Evolutionary conservation across 2,329 filamentous ascomycete genomes (phyloP), one percentile per base, ranked within the genome.

Genomic region (Ascocoryne sarcoides): DNA sequence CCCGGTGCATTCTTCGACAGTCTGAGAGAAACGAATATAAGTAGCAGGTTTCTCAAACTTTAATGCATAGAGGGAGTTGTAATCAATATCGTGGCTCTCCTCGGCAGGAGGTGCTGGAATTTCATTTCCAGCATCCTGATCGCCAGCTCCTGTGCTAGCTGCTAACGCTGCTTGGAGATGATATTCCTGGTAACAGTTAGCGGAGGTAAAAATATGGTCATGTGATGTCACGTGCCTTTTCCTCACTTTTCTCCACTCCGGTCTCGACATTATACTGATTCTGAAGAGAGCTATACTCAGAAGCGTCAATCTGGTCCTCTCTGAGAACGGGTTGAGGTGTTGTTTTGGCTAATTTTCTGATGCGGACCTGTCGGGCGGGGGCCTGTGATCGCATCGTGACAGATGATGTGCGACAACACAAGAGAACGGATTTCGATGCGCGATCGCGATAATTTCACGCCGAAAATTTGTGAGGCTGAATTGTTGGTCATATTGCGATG

Each of bases 1-100:
- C 56, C 85, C 84, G 58, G 87, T 82, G 56, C 84, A 94, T 65
- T 98, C 92, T 66, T 98, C 92, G 46, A 98, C 90, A 2, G 92
- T 98, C 52, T 94, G 90, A 49, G 92, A 96, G 67, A 94, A 96
- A 50, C 90, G 87, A 61, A 98, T 95, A 65, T 96, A 96, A 46
- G 89, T 92, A 46, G 82, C 79, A 38, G 92, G 88, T 62, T 93
- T 83, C 56, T 80, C 75, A 65, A 90, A 95, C 43, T 71, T 69
- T 50, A 76, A 78, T 36, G 82, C 76, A 61, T 96, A 96, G 54
- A 95, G 75, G 56, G 82, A 76, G 64, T 93, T 86, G 80, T 95
- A 98, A 64, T 86, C 76, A 64, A 90, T 69, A 50, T 71, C 66
- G 50, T 67, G 42, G 55, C 74, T 79, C 64, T 78, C 69, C 57